These are phyloP conservation scores for Mycena filopes DNA, from an alignment of 768 basidiomycete species.

Conservation along the genomic window DNA sequence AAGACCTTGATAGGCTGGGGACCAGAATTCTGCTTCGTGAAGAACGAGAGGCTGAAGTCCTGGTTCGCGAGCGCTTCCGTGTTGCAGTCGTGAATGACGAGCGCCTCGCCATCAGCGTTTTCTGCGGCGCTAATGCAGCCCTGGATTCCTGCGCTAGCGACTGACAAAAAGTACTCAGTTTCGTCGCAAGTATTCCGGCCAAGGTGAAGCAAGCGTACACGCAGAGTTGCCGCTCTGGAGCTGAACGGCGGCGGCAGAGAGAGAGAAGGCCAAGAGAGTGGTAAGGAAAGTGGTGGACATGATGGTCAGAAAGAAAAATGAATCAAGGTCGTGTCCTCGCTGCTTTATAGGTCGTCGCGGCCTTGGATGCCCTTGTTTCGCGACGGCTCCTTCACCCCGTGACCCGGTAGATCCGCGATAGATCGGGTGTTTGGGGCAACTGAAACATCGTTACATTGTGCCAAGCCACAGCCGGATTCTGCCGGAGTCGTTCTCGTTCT, in stretches of 20 bases:
- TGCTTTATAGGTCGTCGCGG: no score
- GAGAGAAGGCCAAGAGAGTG: not conserved
- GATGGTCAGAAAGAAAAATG: conserved; percentile 16
- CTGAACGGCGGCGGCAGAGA: not conserved
- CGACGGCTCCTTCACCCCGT: no score
- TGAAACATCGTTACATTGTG: no score
- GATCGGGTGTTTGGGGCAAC: no score
- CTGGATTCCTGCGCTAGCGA: not conserved
- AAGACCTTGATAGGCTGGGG: conserved; percentile 7
- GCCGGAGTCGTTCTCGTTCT: no score
- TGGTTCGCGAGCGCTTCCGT: conserved; percentile 1
- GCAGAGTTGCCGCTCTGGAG: not conserved
- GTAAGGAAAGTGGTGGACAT: not conserved
- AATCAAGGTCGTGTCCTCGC: no score
- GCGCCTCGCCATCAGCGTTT: not conserved
- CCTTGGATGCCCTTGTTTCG: no score
- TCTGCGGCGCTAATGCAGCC: not conserved
- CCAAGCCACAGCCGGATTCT: no score
- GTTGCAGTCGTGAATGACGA: conserved; percentile 18
- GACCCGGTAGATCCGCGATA: no score
- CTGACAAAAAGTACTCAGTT: not conserved
- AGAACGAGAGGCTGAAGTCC: conserved; percentile 9
- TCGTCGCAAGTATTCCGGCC: not conserved
- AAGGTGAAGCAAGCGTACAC: not conserved
- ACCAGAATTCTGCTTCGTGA: not conserved